Base-by-base conservation (phyloP, 805 yeast genomes). In the Starmerella cellae region DNA sequence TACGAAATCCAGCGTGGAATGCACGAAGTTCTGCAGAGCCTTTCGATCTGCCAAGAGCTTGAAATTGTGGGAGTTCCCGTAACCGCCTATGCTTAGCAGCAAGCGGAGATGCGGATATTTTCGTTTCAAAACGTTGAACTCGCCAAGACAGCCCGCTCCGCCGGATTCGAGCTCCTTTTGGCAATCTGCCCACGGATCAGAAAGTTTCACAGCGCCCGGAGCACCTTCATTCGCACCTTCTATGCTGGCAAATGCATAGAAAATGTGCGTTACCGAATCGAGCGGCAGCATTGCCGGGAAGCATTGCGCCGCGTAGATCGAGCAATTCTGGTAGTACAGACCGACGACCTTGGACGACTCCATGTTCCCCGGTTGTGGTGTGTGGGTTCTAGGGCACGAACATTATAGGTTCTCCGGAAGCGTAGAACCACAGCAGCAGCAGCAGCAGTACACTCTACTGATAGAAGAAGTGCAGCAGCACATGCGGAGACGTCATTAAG, bases 161-260 rank as follows among this genome's bases (percentile, higher is more conserved):
- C 56, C 58, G 6, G 46, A 41, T 3, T 38, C 40, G 50, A 50
- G 44, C 45, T 50, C 63, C 48, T 54, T 45, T 30, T 54, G 68
- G 1, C 67, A 47, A 51, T 82, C 95, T 1, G 83, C 74, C 77
- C 80, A 74, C 6, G 65, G 58, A 55, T 85, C 94, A 6, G 74
- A 64, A 22, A 75, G 65, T 14, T 55, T 53, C 2, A 82, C 65
- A 2, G 55, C 60, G 0, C 93, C 87, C 0, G 77, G 61, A 0
- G 55, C 54, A 1, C 66, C 52, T 49, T 77, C 73, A 4, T 85
- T 68, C 27, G 70, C 63, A 38, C 82, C 66, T n/a, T n/a, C n/a
- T n/a, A n/a, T n/a, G n/a, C n/a, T n/a, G n/a, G n/a, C n/a, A 59
- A 88, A 88, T 0, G 95, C 81, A 59, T 81, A 91, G 54, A 77